Evolutionary conservation across 2,329 filamentous ascomycete genomes (phyloP), one percentile per base, ranked within the genome.

Genomic region (Colletotrichum falcatum): DNA sequence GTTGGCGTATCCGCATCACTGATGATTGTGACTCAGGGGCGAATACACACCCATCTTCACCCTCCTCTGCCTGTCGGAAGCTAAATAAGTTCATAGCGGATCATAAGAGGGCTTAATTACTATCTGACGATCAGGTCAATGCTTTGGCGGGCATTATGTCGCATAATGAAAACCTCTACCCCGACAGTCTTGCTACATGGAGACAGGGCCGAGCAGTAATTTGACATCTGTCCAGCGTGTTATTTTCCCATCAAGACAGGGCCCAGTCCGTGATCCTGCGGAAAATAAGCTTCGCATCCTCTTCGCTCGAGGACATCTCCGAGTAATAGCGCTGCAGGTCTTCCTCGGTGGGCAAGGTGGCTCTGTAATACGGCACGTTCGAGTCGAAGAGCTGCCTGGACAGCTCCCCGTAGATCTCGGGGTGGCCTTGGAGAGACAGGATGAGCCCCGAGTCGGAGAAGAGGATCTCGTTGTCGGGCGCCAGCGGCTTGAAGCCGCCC

Each of bases 321-420:
- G 51, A 26, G 54, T 61, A 70, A 30, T 70, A 70, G 30, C 64
- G 64, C 33, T 62, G 58, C 14, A 67, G 64, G 20, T 62, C 58
- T 18, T 62, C 67, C 23, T 58, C 58, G 23, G 64, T 67, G 8
- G 56, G 56, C 28, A 70, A 28, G 20, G 64, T 62, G 20, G 66
- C 58, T 23, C 63, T 53, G 56, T 70, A 70, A 23, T 70, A 70
- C 11, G 28, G 26, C 14, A 59, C 53, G 23, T 70, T 39, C 35
- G 56, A 28, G 7, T 70, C 63, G 8, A 70, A 70, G 8, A 70
- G 53, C 26, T 70, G 67, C 14, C 67, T 42, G 9, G 67, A 48
- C 26, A 70, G 53, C 53, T 70, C 67, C 18, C 67, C 67, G 23
- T 70, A 48, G 37, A 70, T 70, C 58, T 70, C 67, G 9, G 67